Conservation (phyloP, 306 rosid genomes). For the Gillenia trifoliata region DNA sequence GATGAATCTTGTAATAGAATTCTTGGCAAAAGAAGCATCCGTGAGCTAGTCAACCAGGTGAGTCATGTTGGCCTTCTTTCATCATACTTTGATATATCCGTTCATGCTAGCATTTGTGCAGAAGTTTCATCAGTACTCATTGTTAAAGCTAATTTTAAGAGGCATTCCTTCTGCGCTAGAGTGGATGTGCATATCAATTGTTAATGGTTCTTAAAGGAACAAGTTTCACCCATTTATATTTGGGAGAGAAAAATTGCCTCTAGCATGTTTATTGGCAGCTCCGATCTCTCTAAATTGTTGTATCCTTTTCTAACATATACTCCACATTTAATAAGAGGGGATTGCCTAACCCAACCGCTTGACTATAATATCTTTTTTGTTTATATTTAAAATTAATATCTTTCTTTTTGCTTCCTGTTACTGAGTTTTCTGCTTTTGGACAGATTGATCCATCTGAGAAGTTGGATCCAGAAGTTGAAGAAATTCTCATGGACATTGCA, state of each 20-base stretch:
- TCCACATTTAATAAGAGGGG: background rate
- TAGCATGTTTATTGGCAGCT: background rate
- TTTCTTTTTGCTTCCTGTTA: background rate
- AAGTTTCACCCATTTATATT: background rate
- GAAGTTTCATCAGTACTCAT: background rate
- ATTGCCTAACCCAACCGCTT: background rate
- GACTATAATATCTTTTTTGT: background rate
- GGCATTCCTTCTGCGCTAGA: background rate
- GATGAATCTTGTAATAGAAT: conserved; percentile 69
- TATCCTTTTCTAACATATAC: background rate
- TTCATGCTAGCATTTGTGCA: background rate
- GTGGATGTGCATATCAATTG: background rate
- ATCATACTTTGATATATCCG: background rate
- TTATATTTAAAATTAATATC: conserved; percentile 1
- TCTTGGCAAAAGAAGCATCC: conserved; percentile 91
- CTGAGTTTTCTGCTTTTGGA: conserved; percentile 23
- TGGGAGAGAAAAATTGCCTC: background rate
- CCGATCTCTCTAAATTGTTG: background rate
- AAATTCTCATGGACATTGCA: conserved; percentile 79
- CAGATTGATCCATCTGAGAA: conserved; percentile 85
- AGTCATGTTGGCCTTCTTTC: conserved; percentile 9
- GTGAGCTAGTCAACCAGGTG: conserved; percentile 82
- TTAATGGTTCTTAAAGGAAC: background rate
- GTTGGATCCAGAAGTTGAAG: conserved; percentile 90
- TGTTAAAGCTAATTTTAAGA: background rate